Percentiles rank a stretch among this genome's conserved stretches.
Evolutionary conservation across 352 stramenopile genomes (phyloP).

Genomic region (Phytophthora europaea): DNA sequence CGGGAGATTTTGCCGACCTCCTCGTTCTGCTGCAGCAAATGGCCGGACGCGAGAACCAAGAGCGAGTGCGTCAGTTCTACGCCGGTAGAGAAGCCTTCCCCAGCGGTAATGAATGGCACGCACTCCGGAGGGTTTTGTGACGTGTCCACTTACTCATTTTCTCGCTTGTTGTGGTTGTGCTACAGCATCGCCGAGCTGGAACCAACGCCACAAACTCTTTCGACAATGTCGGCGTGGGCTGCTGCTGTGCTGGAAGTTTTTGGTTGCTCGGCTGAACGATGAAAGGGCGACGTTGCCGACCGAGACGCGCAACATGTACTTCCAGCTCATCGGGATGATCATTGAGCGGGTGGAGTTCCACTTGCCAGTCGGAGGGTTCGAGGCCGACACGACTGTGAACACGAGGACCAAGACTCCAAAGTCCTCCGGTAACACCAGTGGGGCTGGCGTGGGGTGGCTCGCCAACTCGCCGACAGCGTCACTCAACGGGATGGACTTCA

Average conservation of each 20-base stretch:
- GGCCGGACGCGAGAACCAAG: conserved; percentile 62
- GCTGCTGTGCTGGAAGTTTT: conserved; percentile 74
- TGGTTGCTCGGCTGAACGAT: conserved; percentile 69
- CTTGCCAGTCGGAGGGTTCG: conserved; percentile 30
- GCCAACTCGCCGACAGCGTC: conserved; percentile 42
- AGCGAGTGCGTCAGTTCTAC: conserved; percentile 69
- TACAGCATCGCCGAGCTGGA: conserved; percentile 25
- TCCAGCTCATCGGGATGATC: conserved; percentile 71
- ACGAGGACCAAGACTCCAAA: conserved; percentile 23
- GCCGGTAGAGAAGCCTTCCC: conserved; percentile 31
- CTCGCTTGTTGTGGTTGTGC: neutral
- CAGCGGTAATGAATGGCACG: conserved; percentile 20
- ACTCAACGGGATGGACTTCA: conserved; percentile 34
- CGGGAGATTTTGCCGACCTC: conserved; percentile 39
- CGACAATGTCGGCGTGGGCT: conserved; percentile 69
- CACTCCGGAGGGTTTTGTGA: neutral
- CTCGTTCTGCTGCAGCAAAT: conserved; percentile 68
- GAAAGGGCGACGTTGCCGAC: conserved; percentile 40
- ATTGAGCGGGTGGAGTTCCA: conserved; percentile 78
- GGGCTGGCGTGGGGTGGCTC: conserved; percentile 35
- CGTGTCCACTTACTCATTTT: neutral
- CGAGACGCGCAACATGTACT: conserved; percentile 65
- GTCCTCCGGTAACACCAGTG: conserved; percentile 17
- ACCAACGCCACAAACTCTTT: conserved; percentile 51
- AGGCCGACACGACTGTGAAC: conserved; percentile 3